Conservation (phyloP, 73 alveolate genomes). For the Tetrahymena thermophila region DNA sequence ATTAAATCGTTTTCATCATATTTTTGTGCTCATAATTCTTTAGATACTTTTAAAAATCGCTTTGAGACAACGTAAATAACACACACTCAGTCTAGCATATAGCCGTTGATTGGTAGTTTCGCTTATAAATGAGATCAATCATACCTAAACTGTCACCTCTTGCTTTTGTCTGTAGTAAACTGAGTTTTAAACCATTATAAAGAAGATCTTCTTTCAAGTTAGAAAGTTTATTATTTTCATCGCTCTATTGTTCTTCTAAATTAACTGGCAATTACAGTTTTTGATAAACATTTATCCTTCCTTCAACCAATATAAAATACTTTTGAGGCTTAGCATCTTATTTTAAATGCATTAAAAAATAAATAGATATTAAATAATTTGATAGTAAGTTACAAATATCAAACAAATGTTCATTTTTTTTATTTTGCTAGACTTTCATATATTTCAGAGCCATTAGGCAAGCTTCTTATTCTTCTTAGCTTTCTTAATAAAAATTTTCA, state of each 20-base stretch:
- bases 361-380: background rate
- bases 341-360: background rate
- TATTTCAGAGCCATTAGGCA: background rate
- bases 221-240: background rate
- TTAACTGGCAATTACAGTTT: background rate
- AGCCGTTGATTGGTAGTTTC: background rate
- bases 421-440: background rate
- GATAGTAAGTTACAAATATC: background rate
- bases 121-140: background rate
- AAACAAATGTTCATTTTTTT: background rate
- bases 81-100: background rate
- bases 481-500: background rate
- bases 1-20: background rate
- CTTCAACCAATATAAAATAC: background rate
- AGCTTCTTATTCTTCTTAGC: background rate
- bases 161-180: background rate
- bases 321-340: background rate
- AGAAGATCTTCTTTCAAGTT: background rate
- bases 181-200: background rate
- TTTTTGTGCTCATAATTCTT: background rate
- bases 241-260: background rate
- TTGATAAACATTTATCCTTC: background rate
- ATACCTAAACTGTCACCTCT: background rate
- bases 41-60: background rate
- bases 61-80: background rate